Percentiles rank a stretch among this genome's conserved stretches.
Evolutionary conservation across 129 eudicot species (phyloP).

Genomic region (Flaveria ramosissima): DNA sequence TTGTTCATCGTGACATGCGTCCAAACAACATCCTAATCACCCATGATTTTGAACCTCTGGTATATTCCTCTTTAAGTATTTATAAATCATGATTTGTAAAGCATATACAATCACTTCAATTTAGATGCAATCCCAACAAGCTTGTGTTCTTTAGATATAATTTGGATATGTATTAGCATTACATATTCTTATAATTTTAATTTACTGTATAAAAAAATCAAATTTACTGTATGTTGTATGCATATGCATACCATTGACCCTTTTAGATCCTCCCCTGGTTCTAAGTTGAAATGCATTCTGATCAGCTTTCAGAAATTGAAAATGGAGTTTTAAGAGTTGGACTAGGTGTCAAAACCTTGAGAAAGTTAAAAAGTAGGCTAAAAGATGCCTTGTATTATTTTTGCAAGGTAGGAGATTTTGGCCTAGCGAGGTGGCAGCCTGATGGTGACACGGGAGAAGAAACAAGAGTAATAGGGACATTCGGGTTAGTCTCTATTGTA

Average conservation of each 20-base stretch:
- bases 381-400: slow-evolving; percentile 1
- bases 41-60: slow-evolving; percentile 97
- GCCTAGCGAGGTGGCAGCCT: slow-evolving; percentile 94
- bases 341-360: neutral
- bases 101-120: neutral
- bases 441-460: slow-evolving; percentile 93
- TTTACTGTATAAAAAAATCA: neutral
- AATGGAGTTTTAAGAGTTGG: slow-evolving; percentile 9
- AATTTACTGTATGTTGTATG: neutral
- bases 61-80: slow-evolving; percentile 35
- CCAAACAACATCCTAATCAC: slow-evolving; percentile 96
- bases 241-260: neutral
- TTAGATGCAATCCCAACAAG: slow-evolving; percentile 7
- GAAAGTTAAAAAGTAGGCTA: neutral
- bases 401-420: slow-evolving; percentile 85
- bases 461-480: slow-evolving; percentile 90
- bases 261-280: neutral
- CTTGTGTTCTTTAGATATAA: neutral
- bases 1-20: slow-evolving; percentile 97
- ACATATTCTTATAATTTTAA: neutral
- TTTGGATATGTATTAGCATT: neutral
- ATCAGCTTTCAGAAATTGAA: neutral
- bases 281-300: neutral
- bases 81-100: neutral
- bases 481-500: slow-evolving; percentile 54